These are phyloP conservation scores for Athelia psychrophila DNA, from an alignment of 1,284 basidiomycete species.

Conservation along the genomic window DNA sequence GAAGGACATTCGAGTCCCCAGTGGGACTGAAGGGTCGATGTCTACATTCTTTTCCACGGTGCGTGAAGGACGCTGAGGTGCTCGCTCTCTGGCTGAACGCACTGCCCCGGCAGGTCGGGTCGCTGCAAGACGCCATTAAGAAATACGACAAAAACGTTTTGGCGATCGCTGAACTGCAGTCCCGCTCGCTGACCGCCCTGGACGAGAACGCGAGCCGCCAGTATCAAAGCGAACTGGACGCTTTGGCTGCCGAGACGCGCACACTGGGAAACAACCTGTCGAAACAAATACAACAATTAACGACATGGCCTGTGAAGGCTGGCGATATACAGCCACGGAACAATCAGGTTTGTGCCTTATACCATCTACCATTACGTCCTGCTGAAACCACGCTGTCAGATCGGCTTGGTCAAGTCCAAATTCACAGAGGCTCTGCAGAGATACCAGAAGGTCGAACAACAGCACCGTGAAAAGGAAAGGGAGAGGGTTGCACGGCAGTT, in stretches of 20 bases:
- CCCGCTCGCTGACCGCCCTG: constrained; percentile 54
- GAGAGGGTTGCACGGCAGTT: constrained; percentile 88
- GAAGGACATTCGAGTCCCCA: constrained; percentile 19
- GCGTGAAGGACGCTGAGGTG: neutral
- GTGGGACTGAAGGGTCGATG: constrained; percentile 7
- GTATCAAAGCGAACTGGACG: constrained; percentile 47
- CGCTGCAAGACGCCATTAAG: constrained; percentile 59
- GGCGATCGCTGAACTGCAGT: constrained; percentile 57
- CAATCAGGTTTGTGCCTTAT: constrained; percentile 59
- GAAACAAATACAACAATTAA: constrained; percentile 60
- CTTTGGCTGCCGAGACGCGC: constrained; percentile 62
- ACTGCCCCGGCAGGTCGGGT: constrained; percentile 34
- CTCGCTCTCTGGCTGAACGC: neutral
- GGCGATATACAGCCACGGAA: constrained; percentile 64
- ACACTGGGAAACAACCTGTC: constrained; percentile 61
- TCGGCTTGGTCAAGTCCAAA: constrained; percentile 48
- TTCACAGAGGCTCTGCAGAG: constrained; percentile 70
- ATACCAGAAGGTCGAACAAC: constrained; percentile 85
- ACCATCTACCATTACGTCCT: neutral
- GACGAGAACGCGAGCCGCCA: constrained; percentile 45
- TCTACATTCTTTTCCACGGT: constrained; percentile 29
- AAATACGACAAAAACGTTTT: constrained; percentile 54
- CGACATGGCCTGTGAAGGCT: constrained; percentile 29
- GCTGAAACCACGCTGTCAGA: constrained; percentile 38
- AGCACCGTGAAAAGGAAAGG: constrained; percentile 79